phyloP scores from a whole-genome alignment of 768 basidiomycete species.

The Phylloporus sp. region DNA sequence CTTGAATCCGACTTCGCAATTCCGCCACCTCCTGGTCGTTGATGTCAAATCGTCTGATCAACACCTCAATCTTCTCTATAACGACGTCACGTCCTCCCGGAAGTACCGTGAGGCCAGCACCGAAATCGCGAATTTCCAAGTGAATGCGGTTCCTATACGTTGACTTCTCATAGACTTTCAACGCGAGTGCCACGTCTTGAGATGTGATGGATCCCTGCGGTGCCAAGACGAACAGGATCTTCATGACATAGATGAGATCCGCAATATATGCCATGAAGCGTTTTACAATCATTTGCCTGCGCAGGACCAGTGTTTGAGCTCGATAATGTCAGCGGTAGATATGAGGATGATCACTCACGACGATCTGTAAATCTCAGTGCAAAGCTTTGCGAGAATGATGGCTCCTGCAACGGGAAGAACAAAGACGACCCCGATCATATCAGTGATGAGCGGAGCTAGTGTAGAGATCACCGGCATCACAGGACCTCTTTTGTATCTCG shows the following conservation, averaged over 20 bases:
- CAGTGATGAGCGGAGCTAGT: not conserved
- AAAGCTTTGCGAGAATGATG: not conserved
- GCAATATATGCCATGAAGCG: not conserved
- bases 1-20: not conserved
- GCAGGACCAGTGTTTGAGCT: not conserved
- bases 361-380: not conserved
- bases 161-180: not conserved
- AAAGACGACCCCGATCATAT: not conserved
- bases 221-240: slow-evolving; percentile 1
- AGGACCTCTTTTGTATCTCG: not conserved
- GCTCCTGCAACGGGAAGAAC: not conserved
- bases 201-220: not conserved
- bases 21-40: not conserved
- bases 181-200: not conserved
- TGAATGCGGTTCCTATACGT: not conserved
- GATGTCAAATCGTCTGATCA: not conserved
- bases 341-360: not conserved
- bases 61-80: not conserved
- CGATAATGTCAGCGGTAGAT: not conserved
- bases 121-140: not conserved
- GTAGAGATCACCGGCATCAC: not conserved
- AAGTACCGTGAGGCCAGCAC: not conserved
- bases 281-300: not conserved
- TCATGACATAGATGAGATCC: not conserved
- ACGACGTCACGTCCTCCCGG: not conserved